Conservation (phyloP, 192 early-diverging fungal species). For the Lobosporangium transversale region DNA sequence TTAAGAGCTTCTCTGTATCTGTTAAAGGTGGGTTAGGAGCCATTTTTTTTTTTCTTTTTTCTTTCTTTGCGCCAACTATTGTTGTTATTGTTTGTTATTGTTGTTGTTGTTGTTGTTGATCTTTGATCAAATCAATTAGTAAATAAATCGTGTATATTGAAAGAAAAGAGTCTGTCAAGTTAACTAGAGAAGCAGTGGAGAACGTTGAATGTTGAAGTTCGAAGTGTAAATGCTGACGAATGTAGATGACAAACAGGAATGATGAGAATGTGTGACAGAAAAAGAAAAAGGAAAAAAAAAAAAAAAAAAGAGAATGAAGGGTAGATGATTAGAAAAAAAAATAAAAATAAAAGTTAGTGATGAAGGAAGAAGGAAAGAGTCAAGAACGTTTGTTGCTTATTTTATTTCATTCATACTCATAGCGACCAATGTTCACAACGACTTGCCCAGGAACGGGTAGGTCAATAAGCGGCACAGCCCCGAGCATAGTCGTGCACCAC, state of each 20-base stretch:
- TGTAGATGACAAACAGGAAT: background rate
- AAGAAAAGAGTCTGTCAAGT: background rate
- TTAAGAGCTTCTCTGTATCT: conserved; percentile 41
- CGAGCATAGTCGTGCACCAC: too few relatives aligned
- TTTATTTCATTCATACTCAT: too few relatives aligned
- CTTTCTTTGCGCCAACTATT: too few relatives aligned
- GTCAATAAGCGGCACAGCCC: too few relatives aligned
- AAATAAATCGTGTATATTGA: too few relatives aligned
- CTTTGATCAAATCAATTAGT: too few relatives aligned
- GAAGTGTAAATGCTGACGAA: background rate
- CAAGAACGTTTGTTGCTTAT: too few relatives aligned
- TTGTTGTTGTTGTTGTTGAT: too few relatives aligned
- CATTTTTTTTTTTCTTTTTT: too few relatives aligned
- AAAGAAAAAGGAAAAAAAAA: background rate
- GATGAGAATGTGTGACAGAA: background rate
- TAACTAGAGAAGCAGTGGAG: background rate
- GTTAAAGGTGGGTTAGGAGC: conserved; percentile 29
- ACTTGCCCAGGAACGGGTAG: too few relatives aligned
- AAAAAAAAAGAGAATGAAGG: background rate
- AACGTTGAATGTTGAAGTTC: background rate
- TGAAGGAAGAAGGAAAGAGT: background rate
- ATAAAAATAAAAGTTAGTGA: background rate
- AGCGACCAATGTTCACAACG: too few relatives aligned
- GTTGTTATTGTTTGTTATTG: too few relatives aligned
- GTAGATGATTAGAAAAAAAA: background rate